Percentiles rank a stretch among this genome's conserved stretches.
phyloP scores from a whole-genome alignment of 805 yeast genomes.

The Ogataea nakhonphanomensis region DNA sequence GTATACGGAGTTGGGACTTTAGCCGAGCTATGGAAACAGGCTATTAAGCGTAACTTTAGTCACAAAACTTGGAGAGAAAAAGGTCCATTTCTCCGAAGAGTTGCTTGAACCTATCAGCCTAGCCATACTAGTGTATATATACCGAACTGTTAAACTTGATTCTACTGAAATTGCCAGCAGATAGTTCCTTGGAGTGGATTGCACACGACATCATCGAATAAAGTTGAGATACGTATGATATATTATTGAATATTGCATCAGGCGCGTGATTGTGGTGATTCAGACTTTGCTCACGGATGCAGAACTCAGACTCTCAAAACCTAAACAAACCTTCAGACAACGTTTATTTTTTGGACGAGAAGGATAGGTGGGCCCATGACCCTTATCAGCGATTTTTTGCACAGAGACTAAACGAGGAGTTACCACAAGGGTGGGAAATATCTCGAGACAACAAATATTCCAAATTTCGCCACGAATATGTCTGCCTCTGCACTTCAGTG shows the following conservation, averaged over 20 bases:
- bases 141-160: too few relatives aligned
- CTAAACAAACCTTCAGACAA: neutral
- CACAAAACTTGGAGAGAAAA: too few relatives aligned
- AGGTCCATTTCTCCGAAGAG: too few relatives aligned
- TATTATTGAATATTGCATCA: too few relatives aligned
- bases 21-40: neutral
- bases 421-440: constrained; percentile 20
- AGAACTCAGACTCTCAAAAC: neutral
- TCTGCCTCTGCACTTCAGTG: too few relatives aligned
- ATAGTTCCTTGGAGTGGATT: too few relatives aligned
- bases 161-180: too few relatives aligned
- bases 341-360: constrained; percentile 9
- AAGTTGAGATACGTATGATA: too few relatives aligned
- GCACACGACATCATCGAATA: too few relatives aligned
- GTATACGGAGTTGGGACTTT: too few relatives aligned
- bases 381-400: constrained; percentile 29
- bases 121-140: too few relatives aligned
- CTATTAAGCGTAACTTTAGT: neutral
- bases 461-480: constrained; percentile 15
- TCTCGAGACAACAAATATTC: constrained; percentile 20
- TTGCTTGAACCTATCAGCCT: too few relatives aligned
- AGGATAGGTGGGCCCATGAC: constrained; percentile 23
- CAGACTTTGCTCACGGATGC: neutral
- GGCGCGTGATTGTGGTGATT: neutral
- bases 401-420: constrained; percentile 7